Percentiles rank a stretch among this genome's conserved stretches.
Conservation (phyloP, 202 grass and related monocot species). For the Panicum virgatum region DNA sequence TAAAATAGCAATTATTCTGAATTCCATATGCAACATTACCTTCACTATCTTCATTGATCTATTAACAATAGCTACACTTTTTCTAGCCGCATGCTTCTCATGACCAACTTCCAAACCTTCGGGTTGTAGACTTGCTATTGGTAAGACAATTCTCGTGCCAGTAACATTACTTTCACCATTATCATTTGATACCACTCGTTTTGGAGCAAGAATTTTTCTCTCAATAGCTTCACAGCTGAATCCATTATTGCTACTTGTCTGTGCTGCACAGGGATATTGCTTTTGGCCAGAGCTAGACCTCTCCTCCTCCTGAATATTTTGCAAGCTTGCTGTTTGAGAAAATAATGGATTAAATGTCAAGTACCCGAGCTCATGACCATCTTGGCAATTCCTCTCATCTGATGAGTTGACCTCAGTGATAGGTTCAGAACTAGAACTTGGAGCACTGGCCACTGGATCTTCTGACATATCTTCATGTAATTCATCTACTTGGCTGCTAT, state of each 20-base stretch:
- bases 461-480: background rate
- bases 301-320: slow-evolving; percentile 36
- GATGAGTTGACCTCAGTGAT: slow-evolving; percentile 28
- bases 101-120: slow-evolving; percentile 19
- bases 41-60: slow-evolving; percentile 32
- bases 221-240: slow-evolving; percentile 10
- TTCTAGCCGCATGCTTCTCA: slow-evolving; percentile 29
- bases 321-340: slow-evolving; percentile 25
- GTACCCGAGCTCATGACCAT: slow-evolving; percentile 31
- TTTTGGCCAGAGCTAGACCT: slow-evolving; percentile 31
- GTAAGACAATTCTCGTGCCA: slow-evolving; percentile 38
- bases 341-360: slow-evolving; percentile 63
- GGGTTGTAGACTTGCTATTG: slow-evolving; percentile 26
- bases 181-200: slow-evolving; percentile 30
- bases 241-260: slow-evolving; percentile 23
- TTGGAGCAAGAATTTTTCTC: slow-evolving; percentile 40
- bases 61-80: background rate
- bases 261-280: background rate
- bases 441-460: slow-evolving; percentile 25
- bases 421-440: slow-evolving; percentile 24
- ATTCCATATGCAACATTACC: slow-evolving; percentile 37
- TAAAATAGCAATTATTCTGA: slow-evolving; percentile 6
- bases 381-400: slow-evolving; percentile 37
- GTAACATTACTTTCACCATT: slow-evolving; percentile 34
- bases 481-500: no score